Evolutionary conservation across 148 eudicot genomes (phyloP).

Genomic region (Vaccinium vitisidaea): DNA sequence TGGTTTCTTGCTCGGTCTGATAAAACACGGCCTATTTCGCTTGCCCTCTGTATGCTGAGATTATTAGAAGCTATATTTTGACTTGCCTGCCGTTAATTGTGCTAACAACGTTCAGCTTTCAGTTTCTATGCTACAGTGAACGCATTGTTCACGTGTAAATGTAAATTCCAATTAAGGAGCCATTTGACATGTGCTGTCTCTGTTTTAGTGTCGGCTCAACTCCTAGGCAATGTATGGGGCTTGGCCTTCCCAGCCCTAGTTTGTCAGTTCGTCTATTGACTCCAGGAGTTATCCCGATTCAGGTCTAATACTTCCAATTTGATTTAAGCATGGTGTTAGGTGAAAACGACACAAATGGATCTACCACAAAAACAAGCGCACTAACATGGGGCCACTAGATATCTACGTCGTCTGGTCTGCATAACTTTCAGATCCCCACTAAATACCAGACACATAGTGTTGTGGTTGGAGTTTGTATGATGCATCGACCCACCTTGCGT

Average conservation of each 20-base stretch:
- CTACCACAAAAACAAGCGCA: not conserved
- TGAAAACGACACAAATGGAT: not conserved
- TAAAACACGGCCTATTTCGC: not conserved
- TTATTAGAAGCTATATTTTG: not conserved
- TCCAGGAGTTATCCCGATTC: not conserved
- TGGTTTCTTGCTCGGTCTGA: not conserved
- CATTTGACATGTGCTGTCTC: not conserved
- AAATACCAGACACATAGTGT: not conserved
- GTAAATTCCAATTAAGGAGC: not conserved
- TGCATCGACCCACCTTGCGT: too few species aligned
- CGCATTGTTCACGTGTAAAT: not conserved
- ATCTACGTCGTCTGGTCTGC: not conserved
- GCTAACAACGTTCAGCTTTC: not conserved
- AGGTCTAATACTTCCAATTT: not conserved
- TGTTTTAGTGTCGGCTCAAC: not conserved
- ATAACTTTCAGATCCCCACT: not conserved
- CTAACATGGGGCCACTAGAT: not conserved
- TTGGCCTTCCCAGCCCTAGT: not conserved
- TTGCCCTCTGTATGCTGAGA: not conserved
- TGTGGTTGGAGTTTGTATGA: too few species aligned
- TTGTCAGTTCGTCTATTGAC: not conserved
- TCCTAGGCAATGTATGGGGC: not conserved
- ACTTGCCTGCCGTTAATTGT: not conserved
- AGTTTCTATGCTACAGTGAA: not conserved
- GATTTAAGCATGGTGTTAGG: not conserved